These are phyloP conservation scores for Dysphania ambrosioides DNA, from an alignment of 148 eudicot genomes.

Conservation along the genomic window DNA sequence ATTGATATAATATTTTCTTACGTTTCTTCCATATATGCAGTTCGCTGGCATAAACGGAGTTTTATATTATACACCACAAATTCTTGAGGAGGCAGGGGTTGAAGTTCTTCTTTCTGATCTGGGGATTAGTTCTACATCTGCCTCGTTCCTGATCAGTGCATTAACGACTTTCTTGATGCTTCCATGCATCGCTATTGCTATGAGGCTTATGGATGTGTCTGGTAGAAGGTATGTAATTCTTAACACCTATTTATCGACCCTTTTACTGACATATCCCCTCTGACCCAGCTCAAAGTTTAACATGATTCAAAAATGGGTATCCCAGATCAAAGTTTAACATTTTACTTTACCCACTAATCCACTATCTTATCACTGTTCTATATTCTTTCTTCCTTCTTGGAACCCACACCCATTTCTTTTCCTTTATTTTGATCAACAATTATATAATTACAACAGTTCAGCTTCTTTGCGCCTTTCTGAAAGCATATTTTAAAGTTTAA, in stretches of 20 bases:
- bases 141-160: constrained; percentile 74
- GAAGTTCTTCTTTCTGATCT: constrained; percentile 54
- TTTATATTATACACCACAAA: constrained; percentile 75
- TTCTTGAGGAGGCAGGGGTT: constrained; percentile 74
- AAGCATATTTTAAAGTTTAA: background rate
- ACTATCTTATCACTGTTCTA: background rate
- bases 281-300: background rate
- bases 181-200: constrained; percentile 67
- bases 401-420: too few species aligned
- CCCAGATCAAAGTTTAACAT: background rate
- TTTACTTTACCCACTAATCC: background rate
- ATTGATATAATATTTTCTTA: background rate
- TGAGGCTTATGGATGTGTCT: constrained; percentile 73
- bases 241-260: background rate
- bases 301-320: too few species aligned
- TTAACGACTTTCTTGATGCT: constrained; percentile 71
- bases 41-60: constrained; percentile 78
- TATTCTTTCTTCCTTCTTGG: background rate
- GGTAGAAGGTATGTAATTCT: constrained; percentile 57
- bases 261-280: too few species aligned
- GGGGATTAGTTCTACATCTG: constrained; percentile 57
- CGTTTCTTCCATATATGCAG: constrained; percentile 35
- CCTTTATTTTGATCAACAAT: background rate
- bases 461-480: background rate
- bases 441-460: background rate